Evolutionary conservation across 352 stramenopile species (phyloP).

Genomic region (Globisporangium echinulatum): DNA sequence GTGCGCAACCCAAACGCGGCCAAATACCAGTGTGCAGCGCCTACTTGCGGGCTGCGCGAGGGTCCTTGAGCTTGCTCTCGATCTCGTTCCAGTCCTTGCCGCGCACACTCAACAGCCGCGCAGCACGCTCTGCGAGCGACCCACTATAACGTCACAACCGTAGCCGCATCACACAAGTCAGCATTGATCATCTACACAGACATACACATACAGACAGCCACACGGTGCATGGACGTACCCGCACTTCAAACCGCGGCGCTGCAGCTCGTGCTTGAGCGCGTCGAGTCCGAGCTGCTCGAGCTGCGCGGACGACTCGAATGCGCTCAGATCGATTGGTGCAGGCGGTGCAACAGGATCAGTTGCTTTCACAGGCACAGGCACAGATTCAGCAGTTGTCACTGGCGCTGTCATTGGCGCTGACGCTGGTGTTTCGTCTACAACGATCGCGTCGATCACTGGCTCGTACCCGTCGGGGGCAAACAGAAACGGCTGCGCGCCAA

Average conservation of each 20-base stretch:
- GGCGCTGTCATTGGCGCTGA: not conserved
- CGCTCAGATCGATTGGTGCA: constrained; percentile 40
- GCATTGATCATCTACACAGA: constrained; percentile 4
- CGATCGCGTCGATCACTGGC: constrained; percentile 38
- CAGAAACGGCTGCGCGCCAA: constrained; percentile 72
- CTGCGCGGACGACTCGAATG: constrained; percentile 49
- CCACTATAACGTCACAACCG: constrained; percentile 35
- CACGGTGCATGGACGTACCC: constrained; percentile 48
- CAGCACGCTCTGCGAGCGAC: constrained; percentile 86
- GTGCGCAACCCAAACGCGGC: too few species aligned
- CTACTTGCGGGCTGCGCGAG: not conserved
- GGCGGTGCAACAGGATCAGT: not conserved
- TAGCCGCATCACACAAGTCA: not conserved
- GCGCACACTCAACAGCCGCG: constrained; percentile 90
- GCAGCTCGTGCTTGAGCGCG: constrained; percentile 89
- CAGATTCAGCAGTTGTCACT: not conserved
- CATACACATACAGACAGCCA: constrained; percentile 1
- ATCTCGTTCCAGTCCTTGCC: constrained; percentile 90
- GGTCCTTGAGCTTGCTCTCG: constrained; percentile 66
- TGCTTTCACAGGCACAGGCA: too few species aligned
- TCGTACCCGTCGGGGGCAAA: constrained; percentile 37
- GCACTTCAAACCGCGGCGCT: constrained; percentile 93
- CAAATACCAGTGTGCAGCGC: too few species aligned
- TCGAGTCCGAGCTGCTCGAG: constrained; percentile 89
- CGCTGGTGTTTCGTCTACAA: not conserved